phyloP scores from a whole-genome alignment of 768 basidiomycete species.

The Inosperma sp. region DNA sequence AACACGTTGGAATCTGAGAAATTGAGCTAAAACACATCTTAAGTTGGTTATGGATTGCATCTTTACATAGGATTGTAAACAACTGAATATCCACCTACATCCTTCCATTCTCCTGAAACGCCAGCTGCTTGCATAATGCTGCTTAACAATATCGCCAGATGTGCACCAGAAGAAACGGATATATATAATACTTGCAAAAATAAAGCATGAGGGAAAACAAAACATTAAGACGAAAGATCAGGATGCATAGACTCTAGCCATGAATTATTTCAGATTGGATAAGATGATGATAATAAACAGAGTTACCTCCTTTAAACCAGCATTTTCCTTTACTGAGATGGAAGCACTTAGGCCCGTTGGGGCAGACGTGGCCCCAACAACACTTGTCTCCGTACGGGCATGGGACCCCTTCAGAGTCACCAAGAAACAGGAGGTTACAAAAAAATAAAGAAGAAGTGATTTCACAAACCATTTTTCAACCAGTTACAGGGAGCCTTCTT shows the following conservation, averaged over 20 bases:
- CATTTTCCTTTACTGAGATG: constrained; percentile 77
- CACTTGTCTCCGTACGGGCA: constrained; percentile 75
- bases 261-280: neutral
- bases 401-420: constrained; percentile 50
- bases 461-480: constrained; percentile 63
- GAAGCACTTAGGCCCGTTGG: constrained; percentile 68
- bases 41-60: neutral
- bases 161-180: too few relatives aligned
- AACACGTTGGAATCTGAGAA: neutral
- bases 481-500: constrained; percentile 86
- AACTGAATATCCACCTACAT: too few relatives aligned
- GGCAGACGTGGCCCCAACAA: constrained; percentile 83
- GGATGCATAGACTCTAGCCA: constrained; percentile 45
- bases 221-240: constrained; percentile 19
- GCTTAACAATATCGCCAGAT: too few relatives aligned
- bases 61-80: constrained; percentile 4
- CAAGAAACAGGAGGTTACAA: neutral
- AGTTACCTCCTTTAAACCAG: constrained; percentile 76
- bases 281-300: neutral
- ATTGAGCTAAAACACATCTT: neutral
- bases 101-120: too few relatives aligned
- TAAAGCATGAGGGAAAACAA: neutral
- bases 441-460: neutral
- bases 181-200: too few relatives aligned
- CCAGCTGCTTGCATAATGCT: too few relatives aligned